These are phyloP conservation scores for Microdochium nivale DNA, from an alignment of 2,329 filamentous ascomycete genomes.

Conservation along the genomic window DNA sequence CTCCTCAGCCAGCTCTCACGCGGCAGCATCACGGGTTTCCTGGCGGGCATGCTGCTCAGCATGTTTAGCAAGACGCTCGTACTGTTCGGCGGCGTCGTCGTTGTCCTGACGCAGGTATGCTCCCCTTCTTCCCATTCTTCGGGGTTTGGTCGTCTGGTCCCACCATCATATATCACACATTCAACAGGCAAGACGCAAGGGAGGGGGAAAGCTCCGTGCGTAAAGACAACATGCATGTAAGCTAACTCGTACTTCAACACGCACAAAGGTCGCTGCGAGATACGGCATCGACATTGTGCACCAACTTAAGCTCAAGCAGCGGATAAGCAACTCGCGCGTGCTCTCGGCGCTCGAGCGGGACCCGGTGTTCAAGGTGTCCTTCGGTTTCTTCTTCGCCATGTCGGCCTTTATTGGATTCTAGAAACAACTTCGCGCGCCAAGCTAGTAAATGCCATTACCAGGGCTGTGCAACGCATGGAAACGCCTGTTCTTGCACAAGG, in stretches of 20 bases:
- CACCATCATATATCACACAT: too few species aligned
- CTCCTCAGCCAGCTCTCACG: conserved; percentile 41
- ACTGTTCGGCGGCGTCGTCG: conserved; percentile 54
- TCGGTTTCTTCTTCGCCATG: conserved; percentile 64
- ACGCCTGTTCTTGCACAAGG: too few species aligned
- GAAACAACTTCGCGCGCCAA: too few species aligned
- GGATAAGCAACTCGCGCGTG: conserved; percentile 27
- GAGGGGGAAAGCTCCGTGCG: too few species aligned
- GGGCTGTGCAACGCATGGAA: too few species aligned
- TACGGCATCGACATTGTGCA: conserved; percentile 23
- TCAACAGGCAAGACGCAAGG: too few species aligned
- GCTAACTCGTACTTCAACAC: too few species aligned
- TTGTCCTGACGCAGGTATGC: conserved; percentile 29
- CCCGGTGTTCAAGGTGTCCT: conserved; percentile 58
- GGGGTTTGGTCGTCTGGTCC: too few species aligned
- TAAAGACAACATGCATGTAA: too few species aligned
- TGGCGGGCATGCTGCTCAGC: conserved; percentile 56
- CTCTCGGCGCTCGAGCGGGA: conserved; percentile 45
- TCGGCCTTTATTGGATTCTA: conserved; percentile 51
- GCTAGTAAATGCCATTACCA: neutral
- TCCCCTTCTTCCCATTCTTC: neutral
- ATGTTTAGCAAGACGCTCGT: conserved; percentile 65
- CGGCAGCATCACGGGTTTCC: conserved; percentile 48
- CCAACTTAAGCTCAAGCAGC: conserved; percentile 20
- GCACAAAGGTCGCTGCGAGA: conserved; percentile 23